These are phyloP conservation scores for Colletotrichum lentis DNA, from an alignment of 2,329 filamentous ascomycete species.

Conservation along the genomic window DNA sequence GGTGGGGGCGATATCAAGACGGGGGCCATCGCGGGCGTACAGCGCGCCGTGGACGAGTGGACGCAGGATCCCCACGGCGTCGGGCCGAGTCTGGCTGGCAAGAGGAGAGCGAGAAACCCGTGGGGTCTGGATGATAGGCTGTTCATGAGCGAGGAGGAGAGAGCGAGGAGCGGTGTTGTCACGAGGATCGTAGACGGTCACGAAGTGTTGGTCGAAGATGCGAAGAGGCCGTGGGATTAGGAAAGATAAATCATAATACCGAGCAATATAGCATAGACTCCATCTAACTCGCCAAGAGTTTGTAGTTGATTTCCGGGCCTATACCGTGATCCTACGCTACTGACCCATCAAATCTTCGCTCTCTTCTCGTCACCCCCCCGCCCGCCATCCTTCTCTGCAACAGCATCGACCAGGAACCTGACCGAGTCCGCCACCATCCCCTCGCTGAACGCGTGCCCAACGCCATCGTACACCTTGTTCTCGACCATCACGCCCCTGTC, in stretches of 20 bases:
- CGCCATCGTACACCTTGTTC: constrained; percentile 72
- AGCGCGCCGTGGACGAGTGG: constrained; percentile 59
- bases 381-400: constrained; percentile 46
- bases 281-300: neutral
- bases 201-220: constrained; percentile 53
- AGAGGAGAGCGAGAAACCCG: constrained; percentile 59
- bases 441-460: constrained; percentile 73
- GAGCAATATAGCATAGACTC: neutral
- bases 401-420: constrained; percentile 64
- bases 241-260: neutral
- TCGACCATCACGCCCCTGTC: constrained; percentile 66
- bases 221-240: constrained; percentile 52
- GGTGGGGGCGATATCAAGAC: constrained; percentile 46
- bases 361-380: constrained; percentile 36
- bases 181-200: constrained; percentile 47
- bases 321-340: neutral
- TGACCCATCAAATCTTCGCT: constrained; percentile 44
- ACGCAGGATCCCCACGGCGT: constrained; percentile 61
- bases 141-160: constrained; percentile 51
- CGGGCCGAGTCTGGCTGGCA: constrained; percentile 54
- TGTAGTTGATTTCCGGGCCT: neutral
- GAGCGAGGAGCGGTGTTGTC: constrained; percentile 49
- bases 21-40: constrained; percentile 53
- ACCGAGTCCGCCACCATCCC: constrained; percentile 74
- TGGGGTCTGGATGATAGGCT: constrained; percentile 57